phyloP scores from a whole-genome alignment of 257 asterid genomes.

The Buddleja alternifolia region DNA sequence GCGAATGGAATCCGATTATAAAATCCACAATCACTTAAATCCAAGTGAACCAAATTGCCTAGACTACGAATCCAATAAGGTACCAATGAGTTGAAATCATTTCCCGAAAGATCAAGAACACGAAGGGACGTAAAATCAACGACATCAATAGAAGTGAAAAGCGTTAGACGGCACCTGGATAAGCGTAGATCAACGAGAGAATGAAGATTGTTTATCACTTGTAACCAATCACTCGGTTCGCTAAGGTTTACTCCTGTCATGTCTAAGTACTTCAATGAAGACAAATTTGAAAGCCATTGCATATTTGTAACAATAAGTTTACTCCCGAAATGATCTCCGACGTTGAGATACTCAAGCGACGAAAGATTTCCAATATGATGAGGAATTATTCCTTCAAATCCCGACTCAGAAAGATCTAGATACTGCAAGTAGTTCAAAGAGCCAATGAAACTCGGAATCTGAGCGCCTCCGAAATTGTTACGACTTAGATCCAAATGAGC shows the following conservation, averaged over 20 bases:
- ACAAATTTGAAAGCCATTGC: conserved; percentile 21
- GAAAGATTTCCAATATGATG: conserved; percentile 32
- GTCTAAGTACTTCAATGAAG: conserved; percentile 30
- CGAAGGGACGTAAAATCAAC: conserved; percentile 23
- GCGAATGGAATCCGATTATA: conserved; percentile 8
- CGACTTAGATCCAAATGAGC: conserved; percentile 36
- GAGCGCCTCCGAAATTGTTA: conserved; percentile 25
- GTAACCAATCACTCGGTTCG: conserved; percentile 19
- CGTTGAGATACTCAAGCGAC: conserved; percentile 21
- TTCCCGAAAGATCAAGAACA: conserved; percentile 23
- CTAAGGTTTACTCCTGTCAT: conserved; percentile 12
- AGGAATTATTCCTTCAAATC: conserved; percentile 33
- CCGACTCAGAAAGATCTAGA: conserved; percentile 27
- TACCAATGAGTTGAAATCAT: conserved; percentile 21
- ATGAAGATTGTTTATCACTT: conserved; percentile 13
- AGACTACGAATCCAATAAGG: conserved; percentile 34
- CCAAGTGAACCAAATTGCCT: conserved; percentile 24
- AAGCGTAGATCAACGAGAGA: conserved; percentile 15
- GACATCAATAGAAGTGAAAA: not conserved
- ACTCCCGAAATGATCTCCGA: conserved; percentile 8
- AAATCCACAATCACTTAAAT: conserved; percentile 26
- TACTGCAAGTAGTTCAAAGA: conserved; percentile 26
- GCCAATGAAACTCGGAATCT: conserved; percentile 32
- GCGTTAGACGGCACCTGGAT: conserved; percentile 15
- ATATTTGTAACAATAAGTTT: not conserved